Conservation (phyloP, 305 asterid species). For the Fraxinus xanthoxyloides region DNA sequence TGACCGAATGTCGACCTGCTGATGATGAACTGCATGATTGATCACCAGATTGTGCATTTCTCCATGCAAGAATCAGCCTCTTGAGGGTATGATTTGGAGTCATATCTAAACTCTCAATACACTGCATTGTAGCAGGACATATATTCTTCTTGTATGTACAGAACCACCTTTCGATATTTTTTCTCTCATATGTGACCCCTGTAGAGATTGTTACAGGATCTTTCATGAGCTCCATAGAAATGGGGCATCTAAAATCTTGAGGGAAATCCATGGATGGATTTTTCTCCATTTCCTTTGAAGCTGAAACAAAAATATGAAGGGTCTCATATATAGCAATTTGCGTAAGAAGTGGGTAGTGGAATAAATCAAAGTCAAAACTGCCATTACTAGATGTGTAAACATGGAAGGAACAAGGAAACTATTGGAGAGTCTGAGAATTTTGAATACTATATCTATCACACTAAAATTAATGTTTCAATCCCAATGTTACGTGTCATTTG, state of each 20-base stretch:
- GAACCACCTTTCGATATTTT: constrained; percentile 73
- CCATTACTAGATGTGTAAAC: constrained; percentile 28
- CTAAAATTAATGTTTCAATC: background rate
- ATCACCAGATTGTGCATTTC: constrained; percentile 15
- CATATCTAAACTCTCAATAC: constrained; percentile 35
- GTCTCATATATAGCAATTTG: constrained; percentile 16
- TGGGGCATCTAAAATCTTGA: constrained; percentile 77
- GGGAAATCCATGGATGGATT: constrained; percentile 52
- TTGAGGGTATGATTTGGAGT: constrained; percentile 83
- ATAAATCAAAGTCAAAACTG: constrained; percentile 49
- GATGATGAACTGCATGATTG: constrained; percentile 18
- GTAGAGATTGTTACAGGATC: constrained; percentile 83
- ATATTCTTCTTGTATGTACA: constrained; percentile 55
- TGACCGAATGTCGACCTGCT: constrained; percentile 6
- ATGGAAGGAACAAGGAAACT: constrained; percentile 30
- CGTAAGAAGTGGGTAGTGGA: constrained; percentile 31
- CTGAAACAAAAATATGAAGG: background rate
- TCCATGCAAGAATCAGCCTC: constrained; percentile 62
- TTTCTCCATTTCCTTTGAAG: constrained; percentile 21
- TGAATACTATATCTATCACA: background rate
- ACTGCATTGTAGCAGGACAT: constrained; percentile 87
- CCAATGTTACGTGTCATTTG: background rate
- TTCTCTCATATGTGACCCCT: constrained; percentile 81
- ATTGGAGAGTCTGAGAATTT: constrained; percentile 21
- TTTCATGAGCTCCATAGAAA: constrained; percentile 84